Conservation (phyloP, 139 green algal genomes). For the Tetraselmis chui region DNA sequence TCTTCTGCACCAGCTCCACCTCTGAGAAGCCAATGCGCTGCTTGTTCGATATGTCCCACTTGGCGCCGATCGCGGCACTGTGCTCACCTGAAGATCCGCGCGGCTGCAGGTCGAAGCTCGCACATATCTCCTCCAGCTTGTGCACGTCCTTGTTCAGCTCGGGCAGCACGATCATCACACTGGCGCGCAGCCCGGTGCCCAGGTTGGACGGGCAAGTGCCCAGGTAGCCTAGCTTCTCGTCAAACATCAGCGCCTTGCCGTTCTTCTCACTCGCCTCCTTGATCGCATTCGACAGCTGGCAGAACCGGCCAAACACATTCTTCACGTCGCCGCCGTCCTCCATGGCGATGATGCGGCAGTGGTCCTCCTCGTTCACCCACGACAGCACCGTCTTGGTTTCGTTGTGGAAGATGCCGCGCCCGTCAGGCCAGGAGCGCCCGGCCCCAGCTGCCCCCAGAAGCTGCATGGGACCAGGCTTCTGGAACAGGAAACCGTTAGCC, state of each 20-base stretch:
- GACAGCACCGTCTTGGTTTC: constrained; percentile 10
- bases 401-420: constrained; percentile 14
- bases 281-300: constrained; percentile 11
- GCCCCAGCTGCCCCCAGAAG: neutral
- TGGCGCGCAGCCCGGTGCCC: constrained; percentile 13
- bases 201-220: constrained; percentile 15
- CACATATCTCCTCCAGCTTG: constrained; percentile 11
- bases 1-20: constrained; percentile 18
- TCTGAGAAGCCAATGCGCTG: constrained; percentile 16
- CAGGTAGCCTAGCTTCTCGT: constrained; percentile 8
- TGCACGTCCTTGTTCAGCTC: constrained; percentile 16
- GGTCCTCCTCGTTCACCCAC: constrained; percentile 16
- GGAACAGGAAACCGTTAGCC: constrained; percentile 10
- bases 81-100: constrained; percentile 12
- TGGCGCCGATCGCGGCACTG: constrained; percentile 7
- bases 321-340: constrained; percentile 15
- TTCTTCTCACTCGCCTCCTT: constrained; percentile 8
- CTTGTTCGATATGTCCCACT: constrained; percentile 17
- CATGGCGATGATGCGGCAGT: constrained; percentile 19
- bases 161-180: constrained; percentile 10
- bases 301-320: constrained; percentile 11
- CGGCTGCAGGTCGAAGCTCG: constrained; percentile 12
- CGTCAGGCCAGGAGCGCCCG: constrained; percentile 7
- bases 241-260: constrained; percentile 9
- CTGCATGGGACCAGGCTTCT: constrained; percentile 6